Conservation (phyloP, 169 alveolate genomes). For the Eimeria brunetti region DNA sequence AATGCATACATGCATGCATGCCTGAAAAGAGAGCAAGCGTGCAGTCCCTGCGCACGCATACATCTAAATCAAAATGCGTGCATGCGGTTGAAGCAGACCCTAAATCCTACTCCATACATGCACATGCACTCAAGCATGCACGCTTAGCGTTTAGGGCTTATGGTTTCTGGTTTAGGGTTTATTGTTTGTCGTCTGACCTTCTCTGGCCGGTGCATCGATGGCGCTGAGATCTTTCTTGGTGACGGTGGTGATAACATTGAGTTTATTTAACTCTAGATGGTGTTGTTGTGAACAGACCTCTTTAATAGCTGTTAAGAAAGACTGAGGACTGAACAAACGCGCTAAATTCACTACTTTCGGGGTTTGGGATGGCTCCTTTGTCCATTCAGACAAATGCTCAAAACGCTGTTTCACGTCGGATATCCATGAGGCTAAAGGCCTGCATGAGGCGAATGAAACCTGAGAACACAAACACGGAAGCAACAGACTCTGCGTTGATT, state of each 20-base stretch:
- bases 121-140: too few species aligned
- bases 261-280: conserved; percentile 94
- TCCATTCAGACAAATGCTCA: conserved; percentile 94
- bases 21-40: too few species aligned
- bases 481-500: neutral
- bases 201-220: conserved; percentile 92
- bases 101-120: too few species aligned
- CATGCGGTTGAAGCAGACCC: neutral
- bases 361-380: conserved; percentile 93
- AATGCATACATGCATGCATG: too few species aligned
- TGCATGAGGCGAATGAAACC: conserved; percentile 95
- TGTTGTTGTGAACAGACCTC: conserved; percentile 95
- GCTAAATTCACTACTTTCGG: conserved; percentile 94
- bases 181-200: conserved; percentile 90
- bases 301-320: conserved; percentile 98
- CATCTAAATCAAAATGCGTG: too few species aligned
- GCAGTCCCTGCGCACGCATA: too few species aligned
- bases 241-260: conserved; percentile 95
- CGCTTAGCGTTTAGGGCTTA: too few species aligned
- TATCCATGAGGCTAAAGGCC: conserved; percentile 96
- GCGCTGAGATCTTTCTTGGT: conserved; percentile 93
- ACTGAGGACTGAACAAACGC: conserved; percentile 96
- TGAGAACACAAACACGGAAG: neutral
- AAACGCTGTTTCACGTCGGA: conserved; percentile 93
- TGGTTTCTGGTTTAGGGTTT: neutral